Base-by-base conservation (phyloP, 352 stramenopile species). In the Pilasporangium apinafurcum region DNA sequence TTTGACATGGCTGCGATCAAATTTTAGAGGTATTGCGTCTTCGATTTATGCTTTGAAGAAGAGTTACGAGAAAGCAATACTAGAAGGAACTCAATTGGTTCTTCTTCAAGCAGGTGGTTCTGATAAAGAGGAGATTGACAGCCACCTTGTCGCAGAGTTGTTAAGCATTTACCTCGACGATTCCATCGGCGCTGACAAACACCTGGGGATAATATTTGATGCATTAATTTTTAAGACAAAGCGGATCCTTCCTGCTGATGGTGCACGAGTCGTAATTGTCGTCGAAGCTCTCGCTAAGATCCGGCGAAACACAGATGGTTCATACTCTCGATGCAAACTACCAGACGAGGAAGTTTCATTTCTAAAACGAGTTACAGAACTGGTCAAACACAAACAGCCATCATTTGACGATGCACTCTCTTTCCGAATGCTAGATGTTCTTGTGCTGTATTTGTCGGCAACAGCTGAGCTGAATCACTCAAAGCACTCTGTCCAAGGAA, bases 361-460 rank as follows among this genome's bases (percentile, higher is more conserved):
- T 30, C 32, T 75, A 16, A 31, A 37, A 1, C 42, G 34, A 9
- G n/a, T n/a, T n/a, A 37, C 53, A 10, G 53, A 56, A 12, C 25
- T 68, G 13, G 66, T 46, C 12, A 30, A 61, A 18, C n/a, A n/a
- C n/a, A n/a, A n/a, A n/a, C n/a, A n/a, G n/a, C n/a, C n/a, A n/a
- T 27, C 14, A 6, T 31, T 34, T 14, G 38, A 59, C 18, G 30
- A 40, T 5, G 16, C 59, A 14, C 37, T 60, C n/a, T 65, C 65
- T 18, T 82, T 83, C 33, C 35, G 62, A 10, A 26, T 79, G 22
- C 53, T 86, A 14, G 67, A 58, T 35, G 57, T 71, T 12, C 53
- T 86, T 18, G 53, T 86, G 8, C 68, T 78, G 21, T 86, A 84
- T 30, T 54, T 68, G 24, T 65, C 53, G n/a, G 44, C 58, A 13